Conservation (phyloP, 768 basidiomycete species). For the Lactarius trivialis region DNA sequence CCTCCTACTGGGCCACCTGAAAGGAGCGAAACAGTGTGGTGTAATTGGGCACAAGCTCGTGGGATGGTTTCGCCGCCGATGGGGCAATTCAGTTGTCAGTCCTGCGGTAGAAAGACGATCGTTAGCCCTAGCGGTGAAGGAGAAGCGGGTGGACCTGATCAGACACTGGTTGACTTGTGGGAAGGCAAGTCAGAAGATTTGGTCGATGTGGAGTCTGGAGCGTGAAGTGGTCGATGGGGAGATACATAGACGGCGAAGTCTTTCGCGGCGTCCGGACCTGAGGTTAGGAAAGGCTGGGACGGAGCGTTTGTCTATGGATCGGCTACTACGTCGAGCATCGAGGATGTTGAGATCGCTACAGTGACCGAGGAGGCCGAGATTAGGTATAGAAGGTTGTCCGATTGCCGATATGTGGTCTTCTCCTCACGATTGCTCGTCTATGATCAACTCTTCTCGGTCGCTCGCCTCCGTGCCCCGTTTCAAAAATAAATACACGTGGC, state of each 20-base stretch:
- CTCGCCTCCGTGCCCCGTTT: slow-evolving; percentile 11
- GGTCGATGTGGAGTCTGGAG: slow-evolving; percentile 12
- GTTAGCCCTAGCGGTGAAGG: slow-evolving; percentile 52
- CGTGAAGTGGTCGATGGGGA: slow-evolving; percentile 15
- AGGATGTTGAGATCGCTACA: neutral
- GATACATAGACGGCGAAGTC: neutral
- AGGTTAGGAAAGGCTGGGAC: slow-evolving; percentile 3
- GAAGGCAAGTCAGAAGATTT: slow-evolving; percentile 3
- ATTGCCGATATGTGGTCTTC: slow-evolving; percentile 10
- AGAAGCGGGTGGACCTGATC: slow-evolving; percentile 52
- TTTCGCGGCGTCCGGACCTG: neutral
- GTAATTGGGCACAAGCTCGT: slow-evolving; percentile 44
- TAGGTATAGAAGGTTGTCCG: slow-evolving; percentile 10
- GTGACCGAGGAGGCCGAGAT: slow-evolving; percentile 6
- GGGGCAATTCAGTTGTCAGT: slow-evolving; percentile 53
- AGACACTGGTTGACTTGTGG: slow-evolving; percentile 11
- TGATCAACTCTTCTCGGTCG: slow-evolving; percentile 6
- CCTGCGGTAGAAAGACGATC: slow-evolving; percentile 54
- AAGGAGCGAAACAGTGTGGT: slow-evolving; percentile 44
- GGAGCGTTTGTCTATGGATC: neutral
- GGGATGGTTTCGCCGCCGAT: slow-evolving; percentile 41
- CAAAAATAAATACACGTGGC: slow-evolving; percentile 6
- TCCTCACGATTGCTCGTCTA: slow-evolving; percentile 6
- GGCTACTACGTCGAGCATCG: slow-evolving; percentile 10
- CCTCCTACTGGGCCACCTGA: slow-evolving; percentile 50